Evolutionary conservation across 2,329 filamentous ascomycete species (phyloP).

Genomic region (Gremmenia infestans): DNA sequence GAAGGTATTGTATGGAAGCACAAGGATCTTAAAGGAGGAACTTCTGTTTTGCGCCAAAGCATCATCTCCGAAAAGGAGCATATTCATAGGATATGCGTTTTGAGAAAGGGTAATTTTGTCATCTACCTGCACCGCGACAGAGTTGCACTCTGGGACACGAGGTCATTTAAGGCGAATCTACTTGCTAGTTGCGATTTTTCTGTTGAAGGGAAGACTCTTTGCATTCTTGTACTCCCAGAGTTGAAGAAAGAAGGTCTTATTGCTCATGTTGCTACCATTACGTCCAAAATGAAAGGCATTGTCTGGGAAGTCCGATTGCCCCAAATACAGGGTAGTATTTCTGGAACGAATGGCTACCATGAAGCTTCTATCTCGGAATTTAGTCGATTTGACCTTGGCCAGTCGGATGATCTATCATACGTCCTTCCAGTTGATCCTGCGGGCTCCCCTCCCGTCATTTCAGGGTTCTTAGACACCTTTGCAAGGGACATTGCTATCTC

Average conservation of each 20-base stretch:
- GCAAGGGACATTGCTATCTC: conserved; percentile 82
- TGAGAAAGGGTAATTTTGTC: conserved; percentile 73
- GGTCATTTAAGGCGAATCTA: conserved; percentile 50
- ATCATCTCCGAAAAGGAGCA: conserved; percentile 62
- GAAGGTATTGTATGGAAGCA: conserved; percentile 84
- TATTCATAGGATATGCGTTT: conserved; percentile 74
- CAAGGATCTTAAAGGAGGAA: conserved; percentile 43
- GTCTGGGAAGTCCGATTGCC: conserved; percentile 75
- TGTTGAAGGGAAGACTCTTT: conserved; percentile 67
- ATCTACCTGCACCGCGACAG: conserved; percentile 70
- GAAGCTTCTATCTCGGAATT: conserved; percentile 55
- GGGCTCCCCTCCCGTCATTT: conserved; percentile 63
- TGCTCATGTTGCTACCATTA: conserved; percentile 76
- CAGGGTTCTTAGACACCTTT: conserved; percentile 80
- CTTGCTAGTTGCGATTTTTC: conserved; percentile 56
- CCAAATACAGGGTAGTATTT: conserved; percentile 31
- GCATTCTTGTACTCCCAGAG: conserved; percentile 71
- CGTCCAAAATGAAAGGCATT: conserved; percentile 70
- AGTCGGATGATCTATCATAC: conserved; percentile 54
- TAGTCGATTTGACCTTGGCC: conserved; percentile 64
- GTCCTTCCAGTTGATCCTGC: conserved; percentile 83
- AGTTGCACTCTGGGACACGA: conserved; percentile 77
- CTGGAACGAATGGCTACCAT: conserved; percentile 33
- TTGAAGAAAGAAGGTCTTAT: conserved; percentile 45
- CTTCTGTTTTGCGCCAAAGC: conserved; percentile 61